phyloP scores from a whole-genome alignment of 1,284 basidiomycete genomes.

The Ustilago trichophora region DNA sequence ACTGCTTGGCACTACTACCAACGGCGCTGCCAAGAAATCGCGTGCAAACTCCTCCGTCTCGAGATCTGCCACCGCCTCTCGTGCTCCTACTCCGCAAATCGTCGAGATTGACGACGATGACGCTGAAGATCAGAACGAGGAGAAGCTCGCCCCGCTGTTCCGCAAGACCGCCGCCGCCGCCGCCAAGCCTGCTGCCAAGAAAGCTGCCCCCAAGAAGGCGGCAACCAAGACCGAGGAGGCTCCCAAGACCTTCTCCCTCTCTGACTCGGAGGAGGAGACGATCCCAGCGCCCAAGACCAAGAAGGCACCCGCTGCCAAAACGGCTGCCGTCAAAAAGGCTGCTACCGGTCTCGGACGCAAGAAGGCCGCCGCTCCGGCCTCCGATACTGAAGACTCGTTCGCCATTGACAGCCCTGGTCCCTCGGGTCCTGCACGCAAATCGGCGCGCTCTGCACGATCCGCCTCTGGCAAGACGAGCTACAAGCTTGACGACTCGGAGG shows the following conservation, averaged over 20 bases:
- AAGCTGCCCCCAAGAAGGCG: no score
- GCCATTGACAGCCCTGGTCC: conserved; percentile 27
- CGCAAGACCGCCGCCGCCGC: conserved; percentile 16
- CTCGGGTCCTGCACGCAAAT: conserved; percentile 10
- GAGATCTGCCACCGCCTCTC: conserved; percentile 21
- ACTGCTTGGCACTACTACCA: conserved; percentile 20
- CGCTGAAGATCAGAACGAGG: conserved; percentile 17
- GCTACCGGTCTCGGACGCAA: conserved; percentile 18
- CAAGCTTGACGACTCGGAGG: conserved; percentile 34
- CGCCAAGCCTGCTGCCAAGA: conserved; percentile 15
- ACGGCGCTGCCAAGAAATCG: conserved; percentile 25
- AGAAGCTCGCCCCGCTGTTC: conserved; percentile 36
- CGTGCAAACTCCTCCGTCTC: conserved; percentile 13
- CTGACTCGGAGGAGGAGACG: conserved; percentile 47
- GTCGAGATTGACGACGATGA: conserved; percentile 15
- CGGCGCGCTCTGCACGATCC: conserved; percentile 23
- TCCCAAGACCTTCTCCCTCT: conserved; percentile 31
- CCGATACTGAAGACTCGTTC: conserved; percentile 42
- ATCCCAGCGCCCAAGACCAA: conserved; percentile 30
- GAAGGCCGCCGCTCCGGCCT: conserved; percentile 20
- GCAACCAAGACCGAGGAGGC: conserved; percentile 28
- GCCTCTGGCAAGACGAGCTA: conserved; percentile 37
- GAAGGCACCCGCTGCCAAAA: conserved; percentile 21
- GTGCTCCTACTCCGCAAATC: conserved; percentile 38
- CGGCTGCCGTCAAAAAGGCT: conserved; percentile 37